Evolutionary conservation across 331 rosid genomes (phyloP), one percentile per base, ranked within the genome.

Genomic region (Quercus lobata): DNA sequence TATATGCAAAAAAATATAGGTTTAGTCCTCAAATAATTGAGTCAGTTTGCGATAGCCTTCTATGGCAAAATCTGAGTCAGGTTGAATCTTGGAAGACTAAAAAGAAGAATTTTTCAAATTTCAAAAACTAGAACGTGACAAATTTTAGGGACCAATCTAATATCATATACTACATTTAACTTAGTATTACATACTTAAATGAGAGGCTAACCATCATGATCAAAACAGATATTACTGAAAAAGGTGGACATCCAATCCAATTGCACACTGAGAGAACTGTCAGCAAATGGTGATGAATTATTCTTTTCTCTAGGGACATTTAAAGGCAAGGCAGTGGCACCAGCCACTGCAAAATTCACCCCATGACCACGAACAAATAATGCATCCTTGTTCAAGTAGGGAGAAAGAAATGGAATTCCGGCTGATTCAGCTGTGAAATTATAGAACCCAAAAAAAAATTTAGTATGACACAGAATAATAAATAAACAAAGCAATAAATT

Each of bases 331-430:
- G 78, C 78, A 0, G 83, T 72, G 22, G 83, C 57, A 18, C 83
- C 83, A 34, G 78, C 78, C 74, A 79, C 78, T 1, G 83, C 83
- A 22, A 79, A 79, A 3, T 79, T 79, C 24, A 35, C 74, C 34
- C 83, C 83, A 32, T 41, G 54, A 0, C 12, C 21, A 29, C 41
- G 70, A 14, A 29, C 8, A 14, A 9, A 37, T 18, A 63, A 22
- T 4, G 21, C 78, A 19, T 79, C 78, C 34, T 3, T 71, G 2
- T 57, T 58, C 3, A 79, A 24, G 22, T 58, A 79, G 44, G 77
- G 82, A 29, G 46, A 52, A 27, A 79, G 56, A 17, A 73, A 62
- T 0, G 83, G 83, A 79, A 79, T 44, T 46, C 74, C 68, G 0
- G 74, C 58, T 0, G 72, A 25, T 22, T 44, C 6, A 71, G 82